Percentiles rank a stretch among this genome's conserved stretches.
Conservation (phyloP, 768 basidiomycete species). For the Macrocybe gigantea region DNA sequence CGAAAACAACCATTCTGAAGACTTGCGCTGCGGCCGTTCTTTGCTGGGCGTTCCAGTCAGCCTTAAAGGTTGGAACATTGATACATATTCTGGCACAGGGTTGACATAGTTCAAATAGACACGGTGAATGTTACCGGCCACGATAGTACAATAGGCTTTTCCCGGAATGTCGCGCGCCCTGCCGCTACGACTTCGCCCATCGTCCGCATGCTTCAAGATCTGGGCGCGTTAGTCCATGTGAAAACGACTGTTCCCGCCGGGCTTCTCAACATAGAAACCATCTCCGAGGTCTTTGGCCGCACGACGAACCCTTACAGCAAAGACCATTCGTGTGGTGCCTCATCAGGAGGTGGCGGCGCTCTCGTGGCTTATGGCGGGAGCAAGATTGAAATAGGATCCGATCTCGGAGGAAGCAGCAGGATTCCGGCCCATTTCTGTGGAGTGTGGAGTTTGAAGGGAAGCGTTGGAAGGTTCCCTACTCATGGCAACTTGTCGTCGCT, state of each 20-base stretch:
- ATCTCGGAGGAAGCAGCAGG: constrained; percentile 69
- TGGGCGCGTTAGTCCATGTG: constrained; percentile 57
- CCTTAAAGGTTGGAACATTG: constrained; percentile 46
- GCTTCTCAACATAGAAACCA: constrained; percentile 49
- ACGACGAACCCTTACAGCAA: constrained; percentile 60
- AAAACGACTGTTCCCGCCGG: constrained; percentile 61
- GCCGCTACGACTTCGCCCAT: constrained; percentile 42
- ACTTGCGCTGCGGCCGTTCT: constrained; percentile 33
- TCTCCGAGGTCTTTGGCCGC: constrained; percentile 55
- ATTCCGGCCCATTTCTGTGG: constrained; percentile 73
- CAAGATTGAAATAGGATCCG: constrained; percentile 66
- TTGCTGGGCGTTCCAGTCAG: constrained; percentile 66
- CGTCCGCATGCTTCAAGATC: constrained; percentile 50
- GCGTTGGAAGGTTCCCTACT: constrained; percentile 49
- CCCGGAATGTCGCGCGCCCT: constrained; percentile 41
- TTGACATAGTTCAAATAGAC: constrained; percentile 20
- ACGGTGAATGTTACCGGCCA: constrained; percentile 47
- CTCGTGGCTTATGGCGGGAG: constrained; percentile 60
- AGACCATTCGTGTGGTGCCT: constrained; percentile 51
- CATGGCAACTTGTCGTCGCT: constrained; percentile 41
- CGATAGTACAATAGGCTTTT: constrained; percentile 60
- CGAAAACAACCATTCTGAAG: constrained; percentile 23
- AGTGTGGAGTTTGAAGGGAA: constrained; percentile 58
- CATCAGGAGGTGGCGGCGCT: constrained; percentile 66
- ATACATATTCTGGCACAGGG: constrained; percentile 11